Evolutionary conservation across 1,139 yeast genomes (phyloP).

Genomic region (Suhomyces yuchorum): DNA sequence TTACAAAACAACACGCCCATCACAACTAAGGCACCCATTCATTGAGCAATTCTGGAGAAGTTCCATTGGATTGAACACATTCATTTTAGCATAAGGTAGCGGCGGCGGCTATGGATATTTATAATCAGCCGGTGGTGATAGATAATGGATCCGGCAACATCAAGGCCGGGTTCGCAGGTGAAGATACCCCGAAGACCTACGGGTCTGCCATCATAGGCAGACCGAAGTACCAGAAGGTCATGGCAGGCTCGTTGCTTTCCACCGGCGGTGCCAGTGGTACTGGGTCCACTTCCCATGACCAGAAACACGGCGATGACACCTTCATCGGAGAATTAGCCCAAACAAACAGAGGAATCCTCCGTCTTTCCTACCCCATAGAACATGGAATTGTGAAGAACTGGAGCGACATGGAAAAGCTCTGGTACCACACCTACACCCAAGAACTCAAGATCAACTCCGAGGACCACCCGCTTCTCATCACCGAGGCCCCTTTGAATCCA

Average conservation of each 20-base stretch:
- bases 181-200: constrained; percentile 69
- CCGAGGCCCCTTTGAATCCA: constrained; percentile 90
- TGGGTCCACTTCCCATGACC: constrained; percentile 4
- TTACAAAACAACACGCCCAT: not conserved
- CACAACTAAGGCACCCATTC: not conserved
- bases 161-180: constrained; percentile 94
- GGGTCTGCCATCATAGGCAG: constrained; percentile 65
- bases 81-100: not conserved
- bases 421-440: constrained; percentile 65
- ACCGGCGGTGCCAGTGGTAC: constrained; percentile 20
- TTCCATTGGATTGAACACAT: not conserved
- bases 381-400: constrained; percentile 86
- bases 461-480: constrained; percentile 65
- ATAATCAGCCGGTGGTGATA: constrained; percentile 86
- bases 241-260: constrained; percentile 75
- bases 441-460: constrained; percentile 57
- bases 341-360: constrained; percentile 70
- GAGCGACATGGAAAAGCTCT: constrained; percentile 80
- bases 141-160: constrained; percentile 92
- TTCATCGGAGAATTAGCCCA: constrained; percentile 80
- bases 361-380: constrained; percentile 68
- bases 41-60: not conserved
- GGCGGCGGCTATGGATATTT: constrained; percentile 25
- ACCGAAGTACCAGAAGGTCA: constrained; percentile 79
- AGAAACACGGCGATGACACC: constrained; percentile 32